phyloP scores from a whole-genome alignment of 805 yeast genomes.

The Starmerella floricola region DNA sequence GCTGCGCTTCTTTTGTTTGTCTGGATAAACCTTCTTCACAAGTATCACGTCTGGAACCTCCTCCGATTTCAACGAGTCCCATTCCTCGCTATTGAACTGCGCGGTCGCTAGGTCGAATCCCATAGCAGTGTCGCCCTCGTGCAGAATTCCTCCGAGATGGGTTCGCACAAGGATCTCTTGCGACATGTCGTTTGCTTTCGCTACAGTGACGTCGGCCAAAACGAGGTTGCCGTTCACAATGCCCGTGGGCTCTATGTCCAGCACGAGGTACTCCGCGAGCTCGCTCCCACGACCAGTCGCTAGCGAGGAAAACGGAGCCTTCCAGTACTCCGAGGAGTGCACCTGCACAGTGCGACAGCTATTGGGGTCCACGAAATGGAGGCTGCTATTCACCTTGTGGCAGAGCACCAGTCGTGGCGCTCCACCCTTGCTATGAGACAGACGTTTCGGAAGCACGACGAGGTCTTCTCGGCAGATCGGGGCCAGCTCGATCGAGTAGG shows the following conservation, averaged over 20 bases:
- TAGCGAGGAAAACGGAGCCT: constrained; percentile 47
- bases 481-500: constrained; percentile 85
- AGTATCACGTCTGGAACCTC: constrained; percentile 63
- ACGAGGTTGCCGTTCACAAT: constrained; percentile 62
- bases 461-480: constrained; percentile 96
- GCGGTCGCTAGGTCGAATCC: constrained; percentile 81
- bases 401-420: constrained; percentile 74
- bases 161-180: constrained; percentile 72
- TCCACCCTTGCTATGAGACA: constrained; percentile 75
- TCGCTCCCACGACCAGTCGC: constrained; percentile 50
- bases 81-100: constrained; percentile 50
- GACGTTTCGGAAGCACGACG: constrained; percentile 76
- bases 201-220: constrained; percentile 80
- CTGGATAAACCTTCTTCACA: constrained; percentile 79
- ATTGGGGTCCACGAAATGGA: constrained; percentile 78
- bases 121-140: constrained; percentile 91
- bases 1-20: constrained; percentile 54
- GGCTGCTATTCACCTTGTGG: constrained; percentile 64
- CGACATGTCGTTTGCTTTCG: constrained; percentile 83
- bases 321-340: constrained; percentile 62
- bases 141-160: constrained; percentile 86
- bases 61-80: constrained; percentile 32
- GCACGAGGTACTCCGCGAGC: constrained; percentile 72
- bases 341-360: constrained; percentile 71
- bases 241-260: constrained; percentile 91